These are phyloP conservation scores for Juncus effusus DNA, from an alignment of 176 grass and related monocot genomes.

Conservation along the genomic window DNA sequence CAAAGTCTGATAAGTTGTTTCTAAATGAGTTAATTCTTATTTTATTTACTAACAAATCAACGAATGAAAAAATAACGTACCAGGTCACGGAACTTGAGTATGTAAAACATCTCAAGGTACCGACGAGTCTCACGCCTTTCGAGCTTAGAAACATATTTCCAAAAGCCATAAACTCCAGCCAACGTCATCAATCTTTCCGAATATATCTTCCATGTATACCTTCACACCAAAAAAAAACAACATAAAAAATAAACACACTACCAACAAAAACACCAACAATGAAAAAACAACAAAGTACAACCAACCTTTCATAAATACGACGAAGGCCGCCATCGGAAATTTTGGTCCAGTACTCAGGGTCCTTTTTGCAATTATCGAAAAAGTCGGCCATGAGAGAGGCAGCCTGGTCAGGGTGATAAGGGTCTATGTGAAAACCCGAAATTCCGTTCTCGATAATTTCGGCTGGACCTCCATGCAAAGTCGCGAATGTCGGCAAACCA, in stretches of 20 bases:
- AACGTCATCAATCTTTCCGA: slow-evolving; percentile 93
- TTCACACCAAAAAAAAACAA: slow-evolving; percentile 19
- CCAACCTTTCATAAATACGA: slow-evolving; percentile 76
- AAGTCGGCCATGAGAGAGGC: slow-evolving; percentile 66
- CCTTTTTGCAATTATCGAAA: slow-evolving; percentile 61
- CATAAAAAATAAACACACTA: not conserved
- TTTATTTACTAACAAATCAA: not conserved
- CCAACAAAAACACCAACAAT: slow-evolving; percentile 2
- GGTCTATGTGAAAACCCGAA: slow-evolving; percentile 94
- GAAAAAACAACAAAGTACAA: not conserved
- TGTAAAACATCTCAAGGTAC: slow-evolving; percentile 98
- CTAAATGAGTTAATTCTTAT: not conserved
- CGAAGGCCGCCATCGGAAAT: slow-evolving; percentile 56
- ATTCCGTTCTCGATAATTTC: slow-evolving; percentile 85
- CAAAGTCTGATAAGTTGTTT: not conserved
- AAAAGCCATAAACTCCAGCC: slow-evolving; percentile 90
- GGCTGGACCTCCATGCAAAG: slow-evolving; percentile 78
- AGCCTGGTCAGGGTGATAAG: slow-evolving; percentile 72
- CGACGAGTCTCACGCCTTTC: slow-evolving; percentile 81
- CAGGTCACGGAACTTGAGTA: slow-evolving; percentile 71
- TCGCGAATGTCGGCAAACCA: slow-evolving; percentile 87
- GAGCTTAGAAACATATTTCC: slow-evolving; percentile 92
- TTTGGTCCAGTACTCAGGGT: slow-evolving; percentile 48
- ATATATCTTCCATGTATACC: slow-evolving; percentile 98
- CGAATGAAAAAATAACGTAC: slow-evolving; percentile 31